Conservation (phyloP, 1,284 basidiomycete species). For the Ceratobasidium sp. region DNA sequence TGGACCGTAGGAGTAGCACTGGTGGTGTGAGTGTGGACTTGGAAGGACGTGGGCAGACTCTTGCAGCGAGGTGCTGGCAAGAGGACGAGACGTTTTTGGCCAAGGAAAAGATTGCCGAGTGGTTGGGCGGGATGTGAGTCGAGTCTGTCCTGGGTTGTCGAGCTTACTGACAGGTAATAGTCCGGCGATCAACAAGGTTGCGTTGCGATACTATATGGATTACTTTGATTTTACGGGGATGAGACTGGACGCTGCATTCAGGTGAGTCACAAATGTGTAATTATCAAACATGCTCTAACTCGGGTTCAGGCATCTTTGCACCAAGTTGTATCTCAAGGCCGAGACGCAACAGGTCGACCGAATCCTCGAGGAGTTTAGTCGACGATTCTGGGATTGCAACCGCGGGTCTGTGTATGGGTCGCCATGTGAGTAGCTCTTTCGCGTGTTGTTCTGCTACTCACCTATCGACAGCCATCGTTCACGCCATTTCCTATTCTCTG, state of each 20-base stretch:
- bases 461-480: slow-evolving; percentile 73
- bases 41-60: slow-evolving; percentile 70
- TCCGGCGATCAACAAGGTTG: slow-evolving; percentile 73
- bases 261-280: slow-evolving; percentile 59
- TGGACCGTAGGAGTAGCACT: slow-evolving; percentile 1
- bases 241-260: slow-evolving; percentile 88
- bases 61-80: slow-evolving; percentile 83
- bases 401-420: slow-evolving; percentile 79
- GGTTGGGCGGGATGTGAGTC: slow-evolving; percentile 87
- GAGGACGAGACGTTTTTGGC: slow-evolving; percentile 85
- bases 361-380: slow-evolving; percentile 89
- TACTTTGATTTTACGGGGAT: slow-evolving; percentile 87
- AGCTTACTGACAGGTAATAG: slow-evolving; percentile 51
- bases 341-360: slow-evolving; percentile 99
- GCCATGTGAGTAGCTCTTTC: slow-evolving; percentile 63
- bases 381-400: slow-evolving; percentile 91
- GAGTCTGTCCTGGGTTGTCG: background rate
- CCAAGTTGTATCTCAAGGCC: slow-evolving; percentile 90
- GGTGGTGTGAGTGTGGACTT: slow-evolving; percentile 42
- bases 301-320: slow-evolving; percentile 74
- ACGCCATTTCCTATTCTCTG: slow-evolving; percentile 91
- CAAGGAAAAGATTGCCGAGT: slow-evolving; percentile 94
- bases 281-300: slow-evolving; percentile 46
- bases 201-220: slow-evolving; percentile 82
- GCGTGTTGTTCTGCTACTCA: slow-evolving; percentile 33